Conservation (phyloP, 1,284 basidiomycete genomes). For the Cutaneotrichosporon sp. region DNA sequence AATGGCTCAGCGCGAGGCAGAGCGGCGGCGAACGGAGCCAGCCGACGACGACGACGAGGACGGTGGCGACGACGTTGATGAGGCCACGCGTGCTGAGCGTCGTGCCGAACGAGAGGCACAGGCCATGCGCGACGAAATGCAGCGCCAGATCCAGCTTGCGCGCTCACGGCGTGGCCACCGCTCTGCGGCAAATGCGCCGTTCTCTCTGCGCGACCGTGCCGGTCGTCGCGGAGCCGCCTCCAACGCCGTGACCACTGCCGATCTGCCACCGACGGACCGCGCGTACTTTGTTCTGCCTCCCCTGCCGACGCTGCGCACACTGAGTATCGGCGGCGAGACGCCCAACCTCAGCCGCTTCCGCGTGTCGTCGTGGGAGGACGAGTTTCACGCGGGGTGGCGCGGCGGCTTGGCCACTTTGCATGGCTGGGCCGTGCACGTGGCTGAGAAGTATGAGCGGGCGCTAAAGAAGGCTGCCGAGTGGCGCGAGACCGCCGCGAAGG, state of each 20-base stretch:
- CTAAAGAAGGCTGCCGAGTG: conserved; percentile 41
- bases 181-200: conserved; percentile 40
- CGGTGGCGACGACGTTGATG: conserved; percentile 15
- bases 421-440: conserved; percentile 44
- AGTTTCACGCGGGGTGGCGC: conserved; percentile 46
- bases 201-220: conserved; percentile 42
- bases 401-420: conserved; percentile 39
- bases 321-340: conserved; percentile 47
- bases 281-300: conserved; percentile 46
- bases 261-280: conserved; percentile 33
- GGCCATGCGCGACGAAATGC: conserved; percentile 24
- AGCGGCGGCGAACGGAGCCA: background rate
- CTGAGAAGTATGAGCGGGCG: conserved; percentile 45
- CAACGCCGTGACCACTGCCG: conserved; percentile 14
- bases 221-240: conserved; percentile 11
- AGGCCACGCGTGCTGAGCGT: conserved; percentile 14
- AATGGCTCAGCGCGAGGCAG: conserved; percentile 21
- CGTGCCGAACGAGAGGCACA: conserved; percentile 15
- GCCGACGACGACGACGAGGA: conserved; percentile 9
- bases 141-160: conserved; percentile 28
- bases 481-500: conserved; percentile 13
- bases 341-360: conserved; percentile 26
- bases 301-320: conserved; percentile 38
- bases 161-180: conserved; percentile 41
- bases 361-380: conserved; percentile 38